Percentiles rank a stretch among this genome's conserved stretches.
These are phyloP conservation scores for Moricandia moricandioides DNA, from an alignment of 345 rosid genomes.

Conservation along the genomic window DNA sequence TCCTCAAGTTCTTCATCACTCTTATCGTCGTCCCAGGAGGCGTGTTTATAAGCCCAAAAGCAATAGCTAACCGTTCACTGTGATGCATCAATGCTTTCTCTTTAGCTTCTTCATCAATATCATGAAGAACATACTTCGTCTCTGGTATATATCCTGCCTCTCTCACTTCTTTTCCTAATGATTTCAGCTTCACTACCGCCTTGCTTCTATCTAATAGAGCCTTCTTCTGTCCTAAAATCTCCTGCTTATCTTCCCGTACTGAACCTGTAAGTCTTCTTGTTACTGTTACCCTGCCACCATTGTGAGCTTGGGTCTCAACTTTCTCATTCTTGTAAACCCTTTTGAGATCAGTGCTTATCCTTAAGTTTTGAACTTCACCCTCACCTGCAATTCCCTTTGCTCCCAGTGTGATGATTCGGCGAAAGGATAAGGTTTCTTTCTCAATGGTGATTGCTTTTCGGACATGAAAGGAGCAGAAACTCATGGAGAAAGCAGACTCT, in stretches of 20 bases:
- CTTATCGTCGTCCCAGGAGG: conserved; percentile 46
- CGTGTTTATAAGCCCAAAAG: conserved; percentile 53
- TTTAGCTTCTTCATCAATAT: conserved; percentile 64
- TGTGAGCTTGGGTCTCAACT: neutral
- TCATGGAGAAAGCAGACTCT: conserved; percentile 29
- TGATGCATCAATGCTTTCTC: conserved; percentile 61
- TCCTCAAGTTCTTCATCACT: conserved; percentile 56
- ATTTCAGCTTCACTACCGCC: conserved; percentile 27
- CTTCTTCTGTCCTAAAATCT: conserved; percentile 8
- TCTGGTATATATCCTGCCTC: conserved; percentile 55
- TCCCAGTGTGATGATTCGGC: neutral
- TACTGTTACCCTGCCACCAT: neutral
- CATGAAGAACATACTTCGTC: conserved; percentile 54
- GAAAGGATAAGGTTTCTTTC: conserved; percentile 20
- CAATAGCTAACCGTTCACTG: conserved; percentile 64
- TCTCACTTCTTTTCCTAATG: conserved; percentile 33
- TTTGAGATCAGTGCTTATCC: neutral
- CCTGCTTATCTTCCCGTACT: neutral
- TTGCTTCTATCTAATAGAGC: conserved; percentile 24
- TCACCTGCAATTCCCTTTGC: conserved; percentile 5
- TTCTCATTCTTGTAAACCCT: neutral
- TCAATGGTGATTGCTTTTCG: conserved; percentile 9
- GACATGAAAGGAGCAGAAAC: conserved; percentile 19
- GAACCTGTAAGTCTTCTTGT: neutral
- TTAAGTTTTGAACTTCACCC: conserved; percentile 21